Conservation (phyloP, 1,139 yeast species). For the Geotrichum histeridarum region DNA sequence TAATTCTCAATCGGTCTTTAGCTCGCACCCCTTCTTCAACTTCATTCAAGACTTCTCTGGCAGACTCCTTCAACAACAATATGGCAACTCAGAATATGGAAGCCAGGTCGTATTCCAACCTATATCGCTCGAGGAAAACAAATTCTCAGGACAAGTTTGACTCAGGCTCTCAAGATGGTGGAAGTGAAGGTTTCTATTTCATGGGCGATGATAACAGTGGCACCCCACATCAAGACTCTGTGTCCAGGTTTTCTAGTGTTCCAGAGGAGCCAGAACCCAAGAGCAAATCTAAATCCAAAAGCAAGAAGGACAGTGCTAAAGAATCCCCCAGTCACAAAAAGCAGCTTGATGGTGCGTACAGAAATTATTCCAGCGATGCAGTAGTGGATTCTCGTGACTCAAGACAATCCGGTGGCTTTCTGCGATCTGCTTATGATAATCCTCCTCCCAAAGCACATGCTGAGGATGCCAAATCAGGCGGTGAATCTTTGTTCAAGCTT, state of each 20-base stretch:
- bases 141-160: neutral
- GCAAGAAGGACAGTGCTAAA: neutral
- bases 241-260: constrained; percentile 7
- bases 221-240: neutral
- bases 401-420: neutral
- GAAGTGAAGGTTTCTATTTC: constrained; percentile 4
- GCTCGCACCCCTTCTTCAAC: constrained; percentile 71
- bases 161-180: neutral
- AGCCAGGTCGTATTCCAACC: neutral
- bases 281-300: constrained; percentile 7
- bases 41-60: constrained; percentile 70
- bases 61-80: constrained; percentile 35
- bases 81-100: constrained; percentile 12
- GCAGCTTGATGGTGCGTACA: neutral
- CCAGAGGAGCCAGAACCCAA: constrained; percentile 15
- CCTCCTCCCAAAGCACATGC: neutral
- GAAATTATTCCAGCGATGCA: neutral
- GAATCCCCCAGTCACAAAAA: constrained; percentile 4
- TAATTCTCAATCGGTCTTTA: constrained; percentile 66
- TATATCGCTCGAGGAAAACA: constrained; percentile 8
- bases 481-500: constrained; percentile 17
- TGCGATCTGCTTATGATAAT: neutral
- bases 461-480: constrained; percentile 3
- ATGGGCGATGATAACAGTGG: constrained; percentile 5
- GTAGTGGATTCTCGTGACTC: neutral